Percentiles rank a stretch among this genome's conserved stretches.
These are phyloP conservation scores for Amphirosellinia nigrospora DNA, from an alignment of 495 filamentous ascomycete genomes.

Conservation along the genomic window DNA sequence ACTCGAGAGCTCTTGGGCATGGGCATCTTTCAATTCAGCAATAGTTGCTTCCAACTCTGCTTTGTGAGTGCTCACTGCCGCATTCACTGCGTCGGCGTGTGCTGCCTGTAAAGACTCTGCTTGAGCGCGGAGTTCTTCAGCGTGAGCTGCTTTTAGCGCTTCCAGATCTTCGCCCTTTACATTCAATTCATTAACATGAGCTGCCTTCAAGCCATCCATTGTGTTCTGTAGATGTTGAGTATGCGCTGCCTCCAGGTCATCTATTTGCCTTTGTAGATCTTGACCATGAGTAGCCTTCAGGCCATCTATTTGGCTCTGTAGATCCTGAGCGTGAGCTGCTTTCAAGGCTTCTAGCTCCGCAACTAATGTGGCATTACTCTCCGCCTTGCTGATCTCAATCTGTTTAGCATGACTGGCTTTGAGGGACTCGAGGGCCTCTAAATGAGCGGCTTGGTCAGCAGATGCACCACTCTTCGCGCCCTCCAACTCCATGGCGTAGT, in stretches of 20 bases:
- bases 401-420: constrained; percentile 57
- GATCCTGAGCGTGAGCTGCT: constrained; percentile 45
- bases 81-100: constrained; percentile 20
- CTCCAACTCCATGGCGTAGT: constrained; percentile 54
- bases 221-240: constrained; percentile 39
- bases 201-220: constrained; percentile 47
- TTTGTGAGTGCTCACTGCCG: constrained; percentile 24
- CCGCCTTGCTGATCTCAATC: constrained; percentile 48
- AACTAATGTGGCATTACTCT: constrained; percentile 44
- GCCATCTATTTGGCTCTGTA: constrained; percentile 41
- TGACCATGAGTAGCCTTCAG: constrained; percentile 48
- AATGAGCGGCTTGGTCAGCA: constrained; percentile 43
- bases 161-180: constrained; percentile 30
- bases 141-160: constrained; percentile 35
- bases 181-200: constrained; percentile 43
- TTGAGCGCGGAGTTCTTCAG: constrained; percentile 42
- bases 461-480: constrained; percentile 47
- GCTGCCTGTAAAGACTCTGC: constrained; percentile 35
- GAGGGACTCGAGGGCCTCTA: constrained; percentile 48
- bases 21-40: constrained; percentile 33
- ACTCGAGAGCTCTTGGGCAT: constrained; percentile 36
- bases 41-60: constrained; percentile 33
- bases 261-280: constrained; percentile 40
- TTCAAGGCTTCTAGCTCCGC: constrained; percentile 51
- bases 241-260: constrained; percentile 49